These are phyloP conservation scores for Aspergillus arachidicola DNA, from an alignment of 2,329 filamentous ascomycete genomes.

Conservation along the genomic window DNA sequence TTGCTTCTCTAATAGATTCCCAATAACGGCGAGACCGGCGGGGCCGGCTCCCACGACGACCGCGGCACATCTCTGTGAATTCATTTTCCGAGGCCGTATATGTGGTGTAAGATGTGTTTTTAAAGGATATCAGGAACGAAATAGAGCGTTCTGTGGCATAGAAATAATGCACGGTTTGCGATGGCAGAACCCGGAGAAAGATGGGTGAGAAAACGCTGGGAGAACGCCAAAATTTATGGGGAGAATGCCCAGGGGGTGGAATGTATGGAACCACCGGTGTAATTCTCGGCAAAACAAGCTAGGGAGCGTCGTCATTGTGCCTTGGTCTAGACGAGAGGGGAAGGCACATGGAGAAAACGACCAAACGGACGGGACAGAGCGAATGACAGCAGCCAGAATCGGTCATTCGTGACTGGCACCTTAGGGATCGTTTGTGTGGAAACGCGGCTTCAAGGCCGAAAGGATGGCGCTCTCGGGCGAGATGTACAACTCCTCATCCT, in stretches of 20 bases:
- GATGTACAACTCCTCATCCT: neutral
- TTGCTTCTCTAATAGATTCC: conserved; percentile 62
- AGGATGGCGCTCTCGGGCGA: conserved; percentile 10
- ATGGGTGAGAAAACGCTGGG: neutral
- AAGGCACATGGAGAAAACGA: neutral
- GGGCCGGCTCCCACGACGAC: conserved; percentile 63
- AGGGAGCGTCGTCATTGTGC: conserved; percentile 11
- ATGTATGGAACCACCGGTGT: conserved; percentile 14
- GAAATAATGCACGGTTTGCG: neutral
- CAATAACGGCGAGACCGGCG: conserved; percentile 62
- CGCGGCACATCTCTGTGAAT: conserved; percentile 48
- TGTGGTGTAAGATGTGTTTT: neutral
- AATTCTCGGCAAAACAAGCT: conserved; percentile 21
- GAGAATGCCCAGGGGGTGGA: conserved; percentile 1
- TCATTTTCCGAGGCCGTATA: conserved; percentile 23
- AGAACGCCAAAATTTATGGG: conserved; percentile 11
- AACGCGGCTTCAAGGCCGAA: neutral
- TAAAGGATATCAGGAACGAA: neutral
- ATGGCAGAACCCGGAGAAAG: neutral
- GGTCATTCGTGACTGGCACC: neutral
- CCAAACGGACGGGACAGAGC: neutral
- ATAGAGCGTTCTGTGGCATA: neutral
- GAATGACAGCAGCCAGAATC: conserved; percentile 2
- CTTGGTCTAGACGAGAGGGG: conserved; percentile 7
- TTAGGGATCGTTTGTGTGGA: neutral